Evolutionary conservation across 116 monocot genomes (phyloP), one percentile per base, ranked within the genome.

Genomic region (Papilionanthe hybrid): DNA sequence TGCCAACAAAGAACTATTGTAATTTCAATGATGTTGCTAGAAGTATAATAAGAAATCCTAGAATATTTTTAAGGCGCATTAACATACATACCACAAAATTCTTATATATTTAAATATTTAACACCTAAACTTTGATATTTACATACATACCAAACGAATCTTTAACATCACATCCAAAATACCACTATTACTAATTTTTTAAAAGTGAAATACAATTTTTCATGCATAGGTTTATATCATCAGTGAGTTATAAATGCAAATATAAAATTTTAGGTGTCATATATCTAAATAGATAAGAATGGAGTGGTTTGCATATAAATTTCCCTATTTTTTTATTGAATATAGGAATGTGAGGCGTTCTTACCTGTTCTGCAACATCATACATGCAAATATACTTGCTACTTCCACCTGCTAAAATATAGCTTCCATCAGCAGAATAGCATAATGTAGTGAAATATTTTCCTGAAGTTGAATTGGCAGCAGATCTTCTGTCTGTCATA

Each of bases 331-430:
- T 32, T 65, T 44, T 32, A 78, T 22, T 58, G 65, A 77, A 77
- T 37, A 37, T 6, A 78, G 28, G 4, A 74, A 44, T 42, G 58
- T 19, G 28, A 55, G 27, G 29, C 4, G 32, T 32, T 32, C 84
- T 81, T 13, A 98, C 97, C 99, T 99, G 99, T 25, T 99, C 95
- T 48, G 91, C 90, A 76, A 99, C 78, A 79, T 95, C 95, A 87
- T 99, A 99, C 99, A 95, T 99, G 83, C 99, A 99, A 74, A 99
- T 91, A 79, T 89, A 99, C 85, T 93, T 94, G 89, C 95, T 95
- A 69, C 75, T 95, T 42, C 99, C 99, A 78, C 91, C 95, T 67
- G 95, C 99, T 85, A 99, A 91, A 85, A 99, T 99, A 82, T 89
- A 99, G 76, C 90, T 90, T 66, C 99, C 99, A 80, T 99, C 95